Conservation (phyloP, 2,329 filamentous ascomycete genomes). For the Sordariomycetes sp. region DNA sequence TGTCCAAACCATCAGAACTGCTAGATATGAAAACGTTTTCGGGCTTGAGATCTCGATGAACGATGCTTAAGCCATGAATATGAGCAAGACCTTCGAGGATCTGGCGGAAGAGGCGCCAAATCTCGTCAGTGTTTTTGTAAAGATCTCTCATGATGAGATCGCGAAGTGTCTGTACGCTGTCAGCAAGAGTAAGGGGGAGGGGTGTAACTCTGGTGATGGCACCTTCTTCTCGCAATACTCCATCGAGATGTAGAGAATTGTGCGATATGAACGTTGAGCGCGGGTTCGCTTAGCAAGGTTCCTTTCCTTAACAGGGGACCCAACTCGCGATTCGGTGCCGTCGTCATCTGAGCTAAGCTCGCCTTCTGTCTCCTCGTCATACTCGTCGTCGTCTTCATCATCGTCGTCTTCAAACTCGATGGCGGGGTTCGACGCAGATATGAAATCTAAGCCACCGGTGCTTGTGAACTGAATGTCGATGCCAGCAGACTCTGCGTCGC, state of each 20-base stretch:
- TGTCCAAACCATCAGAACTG: slow-evolving; percentile 64
- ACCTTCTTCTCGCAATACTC: slow-evolving; percentile 91
- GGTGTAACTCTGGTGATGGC: no score
- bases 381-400: slow-evolving; percentile 25
- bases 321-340: slow-evolving; percentile 8
- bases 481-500: slow-evolving; percentile 27
- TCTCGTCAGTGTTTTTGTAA: slow-evolving; percentile 63
- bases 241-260: slow-evolving; percentile 94
- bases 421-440: slow-evolving; percentile 76
- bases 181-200: no score
- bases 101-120: slow-evolving; percentile 87
- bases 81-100: slow-evolving; percentile 83
- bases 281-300: slow-evolving; percentile 20
- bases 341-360: slow-evolving; percentile 3
- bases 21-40: slow-evolving; percentile 88
- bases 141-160: slow-evolving; percentile 76
- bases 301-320: slow-evolving; percentile 20
- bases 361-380: slow-evolving; percentile 1
- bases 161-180: slow-evolving; percentile 66
- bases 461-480: slow-evolving; percentile 56
- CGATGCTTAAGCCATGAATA: slow-evolving; percentile 84
- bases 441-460: slow-evolving; percentile 81
- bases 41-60: slow-evolving; percentile 92
- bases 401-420: slow-evolving; percentile 65
- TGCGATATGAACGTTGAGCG: slow-evolving; percentile 48